These are phyloP conservation scores for Rutidosis leptorrhynchoides DNA, from an alignment of 129 eudicot genomes.

Conservation along the genomic window DNA sequence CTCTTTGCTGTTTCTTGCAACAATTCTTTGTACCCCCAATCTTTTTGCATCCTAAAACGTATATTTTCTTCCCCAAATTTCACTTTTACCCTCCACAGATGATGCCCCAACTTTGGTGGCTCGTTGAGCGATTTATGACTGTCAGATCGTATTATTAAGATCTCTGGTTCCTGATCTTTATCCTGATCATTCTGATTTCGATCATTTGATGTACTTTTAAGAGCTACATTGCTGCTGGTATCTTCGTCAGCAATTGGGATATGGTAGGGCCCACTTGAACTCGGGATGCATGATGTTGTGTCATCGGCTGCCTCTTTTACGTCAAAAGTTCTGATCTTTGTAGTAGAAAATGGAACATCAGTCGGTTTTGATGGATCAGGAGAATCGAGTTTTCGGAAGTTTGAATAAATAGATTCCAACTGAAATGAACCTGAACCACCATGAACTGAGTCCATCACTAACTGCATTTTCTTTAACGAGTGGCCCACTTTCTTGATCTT, in stretches of 20 bases:
- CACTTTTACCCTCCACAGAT: slow-evolving; percentile 64
- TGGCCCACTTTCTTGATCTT: slow-evolving; percentile 97
- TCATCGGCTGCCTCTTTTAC: slow-evolving; percentile 20
- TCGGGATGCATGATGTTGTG: slow-evolving; percentile 57
- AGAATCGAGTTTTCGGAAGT: slow-evolving; percentile 76
- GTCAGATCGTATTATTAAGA: slow-evolving; percentile 45
- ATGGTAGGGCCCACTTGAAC: slow-evolving; percentile 55
- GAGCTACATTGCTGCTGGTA: slow-evolving; percentile 16
- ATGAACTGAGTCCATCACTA: slow-evolving; percentile 85
- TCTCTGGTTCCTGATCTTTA: slow-evolving; percentile 37
- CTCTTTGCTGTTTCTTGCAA: slow-evolving; percentile 54
- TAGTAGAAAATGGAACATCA: slow-evolving; percentile 35
- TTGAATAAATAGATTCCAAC: slow-evolving; percentile 70
- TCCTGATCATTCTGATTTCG: slow-evolving; percentile 30
- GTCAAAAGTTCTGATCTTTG: slow-evolving; percentile 28
- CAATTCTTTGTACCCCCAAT: slow-evolving; percentile 59
- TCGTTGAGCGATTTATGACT: slow-evolving; percentile 45
- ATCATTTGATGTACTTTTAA: slow-evolving; percentile 47
- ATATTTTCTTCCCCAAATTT: slow-evolving; percentile 70
- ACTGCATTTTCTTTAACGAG: slow-evolving; percentile 78
- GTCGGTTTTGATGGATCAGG: slow-evolving; percentile 45
- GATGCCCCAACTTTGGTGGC: slow-evolving; percentile 32
- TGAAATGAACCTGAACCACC: slow-evolving; percentile 70
- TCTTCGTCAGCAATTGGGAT: slow-evolving; percentile 21
- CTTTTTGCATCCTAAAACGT: slow-evolving; percentile 59